Conservation (phyloP, 2,329 filamentous ascomycete genomes). For the Amylocarpus encephaloides region DNA sequence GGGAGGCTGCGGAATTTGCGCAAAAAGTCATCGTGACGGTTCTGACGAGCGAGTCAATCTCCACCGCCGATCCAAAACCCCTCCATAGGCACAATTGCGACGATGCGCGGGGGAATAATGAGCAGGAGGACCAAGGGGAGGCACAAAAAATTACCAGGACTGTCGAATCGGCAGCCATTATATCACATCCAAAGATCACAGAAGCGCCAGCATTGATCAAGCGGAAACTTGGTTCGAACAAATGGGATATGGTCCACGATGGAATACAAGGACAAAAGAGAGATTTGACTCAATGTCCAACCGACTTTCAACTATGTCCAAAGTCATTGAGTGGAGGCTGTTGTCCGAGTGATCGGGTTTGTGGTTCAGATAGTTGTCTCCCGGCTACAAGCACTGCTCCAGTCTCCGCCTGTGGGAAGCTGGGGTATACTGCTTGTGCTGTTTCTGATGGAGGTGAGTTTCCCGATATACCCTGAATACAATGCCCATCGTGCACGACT, state of each 20-base stretch:
- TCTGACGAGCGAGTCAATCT: conserved; percentile 1
- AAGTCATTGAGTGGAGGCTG: conserved; percentile 27
- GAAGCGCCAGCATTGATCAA: conserved; percentile 15
- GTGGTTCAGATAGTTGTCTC: conserved; percentile 40
- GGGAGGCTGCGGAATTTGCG: not conserved
- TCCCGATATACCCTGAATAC: conserved; percentile 18
- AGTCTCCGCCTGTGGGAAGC: conserved; percentile 20
- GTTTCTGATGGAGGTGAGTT: conserved; percentile 26
- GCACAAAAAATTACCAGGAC: conserved; percentile 4
- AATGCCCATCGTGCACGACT: too few relatives aligned
- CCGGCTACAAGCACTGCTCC: conserved; percentile 22
- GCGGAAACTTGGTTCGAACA: conserved; percentile 24
- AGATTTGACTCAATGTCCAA: conserved; percentile 22
- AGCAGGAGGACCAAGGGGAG: not conserved
- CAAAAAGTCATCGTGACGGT: conserved; percentile 7
- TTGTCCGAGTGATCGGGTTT: conserved; percentile 41
- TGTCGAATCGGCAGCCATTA: conserved; percentile 8
- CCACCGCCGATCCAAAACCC: not conserved
- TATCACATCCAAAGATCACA: conserved; percentile 22
- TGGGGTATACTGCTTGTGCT: conserved; percentile 24
- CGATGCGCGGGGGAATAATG: not conserved
- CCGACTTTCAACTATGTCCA: conserved; percentile 24
- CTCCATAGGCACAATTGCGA: not conserved
- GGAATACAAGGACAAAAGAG: conserved; percentile 27
- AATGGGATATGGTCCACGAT: conserved; percentile 27